phyloP scores from a whole-genome alignment of 2,329 filamentous ascomycete genomes.

The Diaporthe destruens region DNA sequence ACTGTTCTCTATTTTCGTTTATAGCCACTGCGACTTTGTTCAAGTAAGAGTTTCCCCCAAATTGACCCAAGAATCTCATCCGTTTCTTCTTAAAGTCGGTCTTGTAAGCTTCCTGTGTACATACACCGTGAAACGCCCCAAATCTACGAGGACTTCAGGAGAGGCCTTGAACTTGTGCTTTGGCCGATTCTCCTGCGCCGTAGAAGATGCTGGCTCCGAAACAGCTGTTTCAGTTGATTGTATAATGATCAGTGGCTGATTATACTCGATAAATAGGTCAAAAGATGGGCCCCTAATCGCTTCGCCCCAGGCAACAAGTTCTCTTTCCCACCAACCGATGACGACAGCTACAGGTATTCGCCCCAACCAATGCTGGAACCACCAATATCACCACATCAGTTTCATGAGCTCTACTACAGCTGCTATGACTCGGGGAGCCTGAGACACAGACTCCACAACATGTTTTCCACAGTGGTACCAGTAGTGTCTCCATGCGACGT shows the following conservation, averaged over 20 bases:
- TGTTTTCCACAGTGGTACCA: not conserved
- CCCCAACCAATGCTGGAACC: slow-evolving; percentile 2
- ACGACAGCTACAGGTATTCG: not conserved
- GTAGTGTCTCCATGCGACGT: not conserved
- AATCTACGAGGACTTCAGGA: not conserved
- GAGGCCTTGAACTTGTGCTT: not conserved
- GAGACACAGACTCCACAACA: not conserved
- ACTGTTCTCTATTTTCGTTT: not conserved
- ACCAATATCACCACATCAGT: slow-evolving; percentile 6
- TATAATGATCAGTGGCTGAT: not conserved
- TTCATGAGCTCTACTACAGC: not conserved
- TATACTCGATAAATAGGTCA: not conserved
- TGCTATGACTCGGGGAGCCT: not conserved
- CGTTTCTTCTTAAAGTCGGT: not conserved
- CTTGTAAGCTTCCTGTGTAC: not conserved
- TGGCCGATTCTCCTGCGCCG: not conserved
- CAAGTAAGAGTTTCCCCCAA: not conserved
- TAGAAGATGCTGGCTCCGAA: not conserved
- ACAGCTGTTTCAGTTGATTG: not conserved
- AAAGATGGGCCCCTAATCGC: not conserved
- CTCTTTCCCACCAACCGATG: not conserved
- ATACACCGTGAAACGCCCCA: not conserved
- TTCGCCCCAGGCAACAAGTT: not conserved
- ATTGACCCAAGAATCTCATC: not conserved
- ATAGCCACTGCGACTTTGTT: not conserved